Conservation (phyloP, 352 stramenopile genomes). For the Pythium rhizo-oryzae region DNA sequence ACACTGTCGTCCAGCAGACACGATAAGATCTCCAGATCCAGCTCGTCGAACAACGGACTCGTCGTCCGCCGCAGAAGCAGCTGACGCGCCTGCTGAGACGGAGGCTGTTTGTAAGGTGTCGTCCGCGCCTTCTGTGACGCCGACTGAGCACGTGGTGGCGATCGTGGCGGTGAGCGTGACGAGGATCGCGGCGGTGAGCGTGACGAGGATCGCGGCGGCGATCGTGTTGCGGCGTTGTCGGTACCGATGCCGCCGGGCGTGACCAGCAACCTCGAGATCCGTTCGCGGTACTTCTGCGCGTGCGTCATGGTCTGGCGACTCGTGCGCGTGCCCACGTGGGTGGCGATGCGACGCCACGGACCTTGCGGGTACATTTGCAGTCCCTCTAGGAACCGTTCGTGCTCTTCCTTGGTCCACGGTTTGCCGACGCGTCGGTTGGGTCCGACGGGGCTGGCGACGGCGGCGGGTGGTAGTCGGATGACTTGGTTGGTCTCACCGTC, state of each 20-base stretch:
- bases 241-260: background rate
- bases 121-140: background rate
- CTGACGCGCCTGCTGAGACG: too few species aligned
- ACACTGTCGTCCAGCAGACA: too few species aligned
- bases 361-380: slow-evolving; percentile 51
- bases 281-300: slow-evolving; percentile 59
- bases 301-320: slow-evolving; percentile 59
- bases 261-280: slow-evolving; percentile 35
- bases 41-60: background rate
- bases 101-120: too few species aligned
- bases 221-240: too few species aligned
- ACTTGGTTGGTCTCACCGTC: slow-evolving; percentile 12
- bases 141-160: background rate
- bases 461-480: slow-evolving; percentile 16
- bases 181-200: too few species aligned
- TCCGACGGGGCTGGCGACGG: slow-evolving; percentile 3
- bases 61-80: too few species aligned
- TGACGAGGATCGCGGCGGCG: too few species aligned
- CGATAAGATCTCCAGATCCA: background rate
- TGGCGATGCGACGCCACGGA: slow-evolving; percentile 51
- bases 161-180: too few species aligned
- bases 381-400: slow-evolving; percentile 49
- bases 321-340: slow-evolving; percentile 50
- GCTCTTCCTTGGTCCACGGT: slow-evolving; percentile 49
- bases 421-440: slow-evolving; percentile 9